Base-by-base conservation (phyloP, 2,329 filamentous ascomycete genomes). In the Dactylonectria estremocensis region DNA sequence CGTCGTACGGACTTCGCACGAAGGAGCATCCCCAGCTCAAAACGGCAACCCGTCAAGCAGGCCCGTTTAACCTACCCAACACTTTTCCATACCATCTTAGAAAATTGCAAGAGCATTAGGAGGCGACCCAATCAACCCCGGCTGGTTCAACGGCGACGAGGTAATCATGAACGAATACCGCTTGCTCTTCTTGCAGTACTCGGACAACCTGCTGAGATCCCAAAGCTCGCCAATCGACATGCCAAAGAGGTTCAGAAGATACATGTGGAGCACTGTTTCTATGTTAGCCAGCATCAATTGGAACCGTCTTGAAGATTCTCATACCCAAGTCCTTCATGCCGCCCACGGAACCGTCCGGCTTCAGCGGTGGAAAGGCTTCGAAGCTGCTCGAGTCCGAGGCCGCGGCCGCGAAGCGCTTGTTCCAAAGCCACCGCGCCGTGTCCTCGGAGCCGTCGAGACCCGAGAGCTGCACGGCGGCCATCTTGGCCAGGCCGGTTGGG, bases 351-450 rank as follows among this genome's bases (percentile, higher is more conserved):
- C 18, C 16, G 8, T 65, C 55, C 9, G 55, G n/a, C 40, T 65
- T 65, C 28, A 65, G 18, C 9, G 54, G 54, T 3, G 58, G 64
- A 18, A 61, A 66, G 5, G 64, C 58, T n/a, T 66, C 64, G n/a
- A 66, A 56, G 18, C 57, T 62, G 20, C 35, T 61, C 11, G 53
- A 62, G 37, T 62, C 64, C 1, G 64, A 65, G 13, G 49, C 55
- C 3, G 55, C 55, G 5, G 88, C 89, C 0, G 91, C 84, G 71
- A 94, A 93, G 59, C 91, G 90, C 70, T 86, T 88, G 74, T 93
- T 90, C 82, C 92, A 91, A 66, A 93, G 69, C 91, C 91, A 94
- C 60, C 88, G 86, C 8, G 89, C 81, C 4, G 90, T 85, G 50
- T 86, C 85, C 54, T 88, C 80, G 2, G 74, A 75, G 0, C 84